Conservation (phyloP, 768 basidiomycete species). For the Cantharellus cinnabarinus region DNA sequence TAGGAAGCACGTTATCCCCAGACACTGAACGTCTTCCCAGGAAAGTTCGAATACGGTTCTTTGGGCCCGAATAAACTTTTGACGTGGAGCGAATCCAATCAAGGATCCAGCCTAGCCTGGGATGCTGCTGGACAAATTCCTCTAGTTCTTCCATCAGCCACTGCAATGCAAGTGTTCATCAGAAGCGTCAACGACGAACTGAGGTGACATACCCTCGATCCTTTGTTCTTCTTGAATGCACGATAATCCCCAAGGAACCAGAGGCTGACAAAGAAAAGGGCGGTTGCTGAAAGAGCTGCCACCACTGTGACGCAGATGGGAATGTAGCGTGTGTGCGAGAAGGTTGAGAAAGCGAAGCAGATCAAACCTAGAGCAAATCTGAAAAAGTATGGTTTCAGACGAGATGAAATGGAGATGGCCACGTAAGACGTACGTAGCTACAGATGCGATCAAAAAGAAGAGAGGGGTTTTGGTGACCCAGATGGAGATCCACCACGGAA, state of each 20-base stretch:
- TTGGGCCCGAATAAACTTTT: too few relatives aligned
- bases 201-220: background rate
- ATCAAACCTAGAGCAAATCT: slow-evolving; percentile 6
- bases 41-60: too few relatives aligned
- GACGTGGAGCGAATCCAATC: too few relatives aligned
- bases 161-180: too few relatives aligned
- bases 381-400: background rate
- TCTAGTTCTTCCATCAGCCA: too few relatives aligned
- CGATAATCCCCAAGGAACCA: slow-evolving; percentile 6
- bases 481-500: background rate
- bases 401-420: too few relatives aligned
- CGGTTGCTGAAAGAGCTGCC: slow-evolving; percentile 2
- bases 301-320: slow-evolving; percentile 1
- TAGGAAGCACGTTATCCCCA: too few relatives aligned
- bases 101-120: too few relatives aligned
- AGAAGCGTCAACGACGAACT: too few relatives aligned
- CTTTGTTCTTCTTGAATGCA: slow-evolving; percentile 5
- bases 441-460: slow-evolving; percentile 6
- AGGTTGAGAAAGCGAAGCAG: slow-evolving; percentile 1
- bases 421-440: background rate
- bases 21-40: too few relatives aligned
- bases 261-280: slow-evolving; percentile 2
- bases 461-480: slow-evolving; percentile 7
- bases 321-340: background rate
- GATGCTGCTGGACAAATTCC: too few relatives aligned